These are phyloP conservation scores for Neostapfia colusana DNA, from an alignment of 176 grass and related monocot species.

Conservation along the genomic window DNA sequence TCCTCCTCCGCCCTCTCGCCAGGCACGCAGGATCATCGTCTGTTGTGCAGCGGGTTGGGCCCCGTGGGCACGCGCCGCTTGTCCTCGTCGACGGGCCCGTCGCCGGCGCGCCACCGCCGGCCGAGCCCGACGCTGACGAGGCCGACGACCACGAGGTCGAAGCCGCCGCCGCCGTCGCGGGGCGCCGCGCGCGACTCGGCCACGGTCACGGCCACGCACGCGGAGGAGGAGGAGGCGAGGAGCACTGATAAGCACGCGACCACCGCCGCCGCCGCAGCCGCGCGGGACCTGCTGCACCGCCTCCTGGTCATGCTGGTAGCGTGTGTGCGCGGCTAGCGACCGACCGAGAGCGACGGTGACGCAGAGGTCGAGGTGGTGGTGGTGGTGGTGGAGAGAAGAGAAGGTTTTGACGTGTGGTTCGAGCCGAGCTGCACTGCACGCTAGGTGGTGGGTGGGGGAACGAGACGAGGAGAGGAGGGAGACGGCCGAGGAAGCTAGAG, in stretches of 20 bases:
- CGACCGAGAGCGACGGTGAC: not conserved
- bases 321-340: not conserved
- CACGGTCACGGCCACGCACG: slow-evolving; percentile 30
- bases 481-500: not conserved
- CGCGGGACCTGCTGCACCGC: slow-evolving; percentile 59
- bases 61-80: slow-evolving; percentile 75
- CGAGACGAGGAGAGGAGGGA: no score
- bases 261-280: slow-evolving; percentile 34
- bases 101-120: slow-evolving; percentile 40
- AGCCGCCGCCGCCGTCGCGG: not conserved
- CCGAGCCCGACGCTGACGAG: slow-evolving; percentile 44
- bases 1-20: slow-evolving; percentile 15
- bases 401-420: slow-evolving; percentile 9
- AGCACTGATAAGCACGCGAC: slow-evolving; percentile 47
- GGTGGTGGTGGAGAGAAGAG: not conserved
- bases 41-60: slow-evolving; percentile 73
- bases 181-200: slow-evolving; percentile 1
- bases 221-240: slow-evolving; percentile 29
- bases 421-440: not conserved
- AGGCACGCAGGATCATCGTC: no score
- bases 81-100: slow-evolving; percentile 42
- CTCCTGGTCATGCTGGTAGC: slow-evolving; percentile 19
- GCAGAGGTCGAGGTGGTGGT: no score
- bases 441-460: no score
- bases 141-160: slow-evolving; percentile 42